phyloP scores from a whole-genome alignment of 2,329 filamentous ascomycete species.

The Cordyceps javanica region DNA sequence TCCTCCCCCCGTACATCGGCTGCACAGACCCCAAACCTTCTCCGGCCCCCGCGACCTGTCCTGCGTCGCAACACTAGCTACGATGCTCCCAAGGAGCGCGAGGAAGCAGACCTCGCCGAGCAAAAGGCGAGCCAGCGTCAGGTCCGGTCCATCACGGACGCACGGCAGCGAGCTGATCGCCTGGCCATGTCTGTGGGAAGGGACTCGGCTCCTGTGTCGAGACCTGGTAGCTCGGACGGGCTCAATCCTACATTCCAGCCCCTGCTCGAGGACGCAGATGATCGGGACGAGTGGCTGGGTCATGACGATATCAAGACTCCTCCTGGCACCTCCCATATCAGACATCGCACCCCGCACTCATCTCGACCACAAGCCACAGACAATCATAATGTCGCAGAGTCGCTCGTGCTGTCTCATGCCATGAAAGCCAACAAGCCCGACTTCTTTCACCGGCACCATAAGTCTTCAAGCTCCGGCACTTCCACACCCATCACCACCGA shows the following conservation, averaged over 20 bases:
- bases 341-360: constrained; percentile 20
- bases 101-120: constrained; percentile 35
- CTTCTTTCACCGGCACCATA: constrained; percentile 24
- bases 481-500: constrained; percentile 33
- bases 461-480: constrained; percentile 27
- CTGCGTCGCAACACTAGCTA: constrained; percentile 39
- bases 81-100: constrained; percentile 33
- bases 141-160: constrained; percentile 34
- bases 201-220: constrained; percentile 31
- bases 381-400: constrained; percentile 27
- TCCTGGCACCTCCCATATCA: constrained; percentile 13
- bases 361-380: constrained; percentile 17
- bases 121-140: constrained; percentile 30
- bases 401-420: constrained; percentile 29
- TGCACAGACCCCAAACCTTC: constrained; percentile 8
- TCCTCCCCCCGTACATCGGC: neutral
- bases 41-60: constrained; percentile 22
- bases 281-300: constrained; percentile 16
- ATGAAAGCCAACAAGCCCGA: constrained; percentile 23
- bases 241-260: constrained; percentile 27
- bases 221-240: constrained; percentile 30
- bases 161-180: constrained; percentile 32
- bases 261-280: constrained; percentile 26
- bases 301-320: constrained; percentile 17
- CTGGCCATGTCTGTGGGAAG: constrained; percentile 34